phyloP scores from a whole-genome alignment of 345 rosid genomes.

The Dipteronia dyeriana region DNA sequence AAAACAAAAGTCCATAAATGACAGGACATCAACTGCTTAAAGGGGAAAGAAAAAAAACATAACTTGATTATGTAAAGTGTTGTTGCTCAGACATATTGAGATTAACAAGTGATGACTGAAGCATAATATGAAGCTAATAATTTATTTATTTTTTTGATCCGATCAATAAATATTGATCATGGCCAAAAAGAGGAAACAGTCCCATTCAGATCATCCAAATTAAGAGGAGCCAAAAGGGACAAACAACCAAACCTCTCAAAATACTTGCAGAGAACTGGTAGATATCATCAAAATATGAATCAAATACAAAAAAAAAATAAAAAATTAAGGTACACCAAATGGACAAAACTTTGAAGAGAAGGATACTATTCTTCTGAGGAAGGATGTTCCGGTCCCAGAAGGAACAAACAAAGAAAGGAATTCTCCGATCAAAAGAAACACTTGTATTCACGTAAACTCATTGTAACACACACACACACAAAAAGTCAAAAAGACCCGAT shows the following conservation, averaged over 20 bases:
- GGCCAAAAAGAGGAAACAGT: conserved; percentile 10
- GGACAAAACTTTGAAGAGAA: conserved; percentile 40
- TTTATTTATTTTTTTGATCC: neutral
- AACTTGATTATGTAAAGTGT: conserved; percentile 1
- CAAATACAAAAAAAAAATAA: neutral
- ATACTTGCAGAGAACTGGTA: conserved; percentile 18
- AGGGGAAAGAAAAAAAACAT: neutral
- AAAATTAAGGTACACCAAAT: conserved; percentile 7
- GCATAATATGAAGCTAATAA: neutral
- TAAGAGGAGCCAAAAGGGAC: conserved; percentile 4
- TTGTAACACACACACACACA: conserved; percentile 12
- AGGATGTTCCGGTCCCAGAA: conserved; percentile 43
- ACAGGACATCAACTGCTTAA: conserved; percentile 9
- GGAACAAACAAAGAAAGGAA: conserved; percentile 45
- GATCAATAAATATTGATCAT: conserved; percentile 20
- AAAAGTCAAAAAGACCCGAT: conserved; percentile 31
- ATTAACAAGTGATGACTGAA: neutral
- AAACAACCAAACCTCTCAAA: conserved; percentile 14
- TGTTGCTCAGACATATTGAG: neutral
- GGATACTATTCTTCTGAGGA: conserved; percentile 40
- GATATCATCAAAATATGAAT: conserved; percentile 10
- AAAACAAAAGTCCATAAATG: conserved; percentile 24
- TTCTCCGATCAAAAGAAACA: conserved; percentile 34
- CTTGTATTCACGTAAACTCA: conserved; percentile 49
- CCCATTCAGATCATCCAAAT: conserved; percentile 25